These are phyloP conservation scores for Candida buenavistaensis DNA, from an alignment of 1,139 yeast genomes.

Conservation along the genomic window DNA sequence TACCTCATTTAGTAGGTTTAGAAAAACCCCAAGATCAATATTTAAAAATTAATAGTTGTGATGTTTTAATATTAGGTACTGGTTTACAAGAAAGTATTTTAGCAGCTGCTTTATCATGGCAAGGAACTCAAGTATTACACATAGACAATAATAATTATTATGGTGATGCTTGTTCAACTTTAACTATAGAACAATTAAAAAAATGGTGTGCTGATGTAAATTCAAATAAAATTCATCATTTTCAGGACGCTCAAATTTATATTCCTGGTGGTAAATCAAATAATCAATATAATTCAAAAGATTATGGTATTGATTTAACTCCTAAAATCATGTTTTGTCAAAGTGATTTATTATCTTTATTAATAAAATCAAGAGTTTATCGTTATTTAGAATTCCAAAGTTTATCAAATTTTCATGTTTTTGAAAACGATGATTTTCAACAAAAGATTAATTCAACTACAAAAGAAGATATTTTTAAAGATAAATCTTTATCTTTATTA, in stretches of 20 bases:
- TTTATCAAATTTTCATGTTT: slow-evolving; percentile 84
- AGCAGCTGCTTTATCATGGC: slow-evolving; percentile 97
- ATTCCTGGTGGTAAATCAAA: slow-evolving; percentile 56
- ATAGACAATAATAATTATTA: slow-evolving; percentile 80
- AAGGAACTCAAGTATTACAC: slow-evolving; percentile 87
- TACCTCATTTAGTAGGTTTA: slow-evolving; percentile 79
- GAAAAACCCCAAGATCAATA: slow-evolving; percentile 60
- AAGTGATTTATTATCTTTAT: slow-evolving; percentile 75
- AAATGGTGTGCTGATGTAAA: slow-evolving; percentile 76
- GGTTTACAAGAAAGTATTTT: slow-evolving; percentile 85
- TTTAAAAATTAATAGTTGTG: slow-evolving; percentile 65
- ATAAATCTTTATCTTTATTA: slow-evolving; percentile 71
- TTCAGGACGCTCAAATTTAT: slow-evolving; percentile 66
- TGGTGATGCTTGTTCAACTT: slow-evolving; percentile 85
- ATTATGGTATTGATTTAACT: slow-evolving; percentile 85
- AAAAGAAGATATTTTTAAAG: slow-evolving; percentile 92
- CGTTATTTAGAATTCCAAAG: slow-evolving; percentile 92
- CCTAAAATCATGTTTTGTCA: slow-evolving; percentile 88
- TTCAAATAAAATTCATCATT: slow-evolving; percentile 47
- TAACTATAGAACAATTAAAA: slow-evolving; percentile 81
- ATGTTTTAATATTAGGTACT: slow-evolving; percentile 88
- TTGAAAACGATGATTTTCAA: slow-evolving; percentile 78
- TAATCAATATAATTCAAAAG: slow-evolving; percentile 58
- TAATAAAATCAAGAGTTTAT: slow-evolving; percentile 82
- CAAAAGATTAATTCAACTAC: slow-evolving; percentile 69